Conservation (phyloP, 306 rosid species). For the Coriaria nepalensis region DNA sequence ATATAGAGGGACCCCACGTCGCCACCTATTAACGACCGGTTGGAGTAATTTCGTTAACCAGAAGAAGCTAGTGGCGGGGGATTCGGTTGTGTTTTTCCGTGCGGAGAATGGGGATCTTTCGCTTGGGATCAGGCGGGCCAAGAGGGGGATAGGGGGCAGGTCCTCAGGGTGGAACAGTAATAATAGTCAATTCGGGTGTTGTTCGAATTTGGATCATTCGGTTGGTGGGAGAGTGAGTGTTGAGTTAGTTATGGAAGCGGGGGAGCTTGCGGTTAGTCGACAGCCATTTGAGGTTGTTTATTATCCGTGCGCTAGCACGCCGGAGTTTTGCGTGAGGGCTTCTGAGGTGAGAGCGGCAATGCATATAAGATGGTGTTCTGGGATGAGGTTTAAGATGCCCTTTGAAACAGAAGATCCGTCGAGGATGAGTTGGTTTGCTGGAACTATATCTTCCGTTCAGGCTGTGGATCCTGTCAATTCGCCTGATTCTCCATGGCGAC, state of each 20-base stretch:
- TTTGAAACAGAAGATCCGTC: constrained; percentile 94
- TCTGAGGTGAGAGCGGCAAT: constrained; percentile 56
- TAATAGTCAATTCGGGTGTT: constrained; percentile 31
- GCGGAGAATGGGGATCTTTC: constrained; percentile 85
- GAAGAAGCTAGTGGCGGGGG: constrained; percentile 97
- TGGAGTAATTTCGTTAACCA: constrained; percentile 97
- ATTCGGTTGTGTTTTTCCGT: constrained; percentile 74
- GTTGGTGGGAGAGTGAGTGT: constrained; percentile 29
- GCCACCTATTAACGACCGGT: constrained; percentile 92
- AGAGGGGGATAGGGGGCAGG: constrained; percentile 75
- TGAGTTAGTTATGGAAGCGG: constrained; percentile 65
- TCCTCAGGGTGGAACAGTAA: constrained; percentile 44
- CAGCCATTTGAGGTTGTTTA: constrained; percentile 73
- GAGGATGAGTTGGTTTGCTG: constrained; percentile 98
- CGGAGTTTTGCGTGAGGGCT: constrained; percentile 76
- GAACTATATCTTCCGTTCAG: constrained; percentile 67
- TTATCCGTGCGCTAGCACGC: constrained; percentile 76
- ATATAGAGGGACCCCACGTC: constrained; percentile 93
- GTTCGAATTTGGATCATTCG: constrained; percentile 16
- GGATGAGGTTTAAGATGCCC: constrained; percentile 96
- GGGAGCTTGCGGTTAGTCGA: constrained; percentile 55
- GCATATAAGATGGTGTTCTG: constrained; percentile 73
- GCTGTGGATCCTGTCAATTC: constrained; percentile 59
- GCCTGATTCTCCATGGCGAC: constrained; percentile 97
- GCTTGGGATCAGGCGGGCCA: constrained; percentile 92